Base-by-base conservation (phyloP, 345 rosid genomes). In the Gossypium longicalyx region DNA sequence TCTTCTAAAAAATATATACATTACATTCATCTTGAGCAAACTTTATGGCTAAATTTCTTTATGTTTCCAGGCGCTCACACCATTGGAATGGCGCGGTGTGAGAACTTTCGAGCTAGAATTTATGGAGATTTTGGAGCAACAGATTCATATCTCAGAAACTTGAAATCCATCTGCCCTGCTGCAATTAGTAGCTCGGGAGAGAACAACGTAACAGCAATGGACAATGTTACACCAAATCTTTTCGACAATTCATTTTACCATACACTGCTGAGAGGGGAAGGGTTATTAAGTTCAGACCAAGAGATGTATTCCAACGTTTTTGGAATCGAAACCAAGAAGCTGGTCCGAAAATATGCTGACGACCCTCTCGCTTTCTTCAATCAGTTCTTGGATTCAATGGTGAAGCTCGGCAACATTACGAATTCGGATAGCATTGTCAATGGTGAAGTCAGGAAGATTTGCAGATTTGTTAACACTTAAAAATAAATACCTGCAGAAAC, bases 321-420 rank as follows among this genome's bases (percentile, higher is more conserved):
- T 19, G 96, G 84, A 7, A 12, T 91, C n/a, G 81, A 89, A 74
- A 94, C 98, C 0, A 86, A 76, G 66, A 68, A 77, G 43, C 85
- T 92, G 3, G 97, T 94, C 73, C 68, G 73, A 41, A 85, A 83
- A 63, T 92, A 88, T 43, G 97, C 97, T 7, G 84, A 83, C 41
- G 84, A 94, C 54, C 23, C 87, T 0, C 10, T 77, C 34, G 92
- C 89, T 66, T 94, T 94, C 84, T 92, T 94, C 79, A 80, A 89
- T 79, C 94, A 90, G 63, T 94, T 90, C 78, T 78, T 97, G 0
- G 85, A 84, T 67, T 90, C 97, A 9, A 94, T 94, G 95, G 97
- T 94, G 67, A 90, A 84, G 80, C 65, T 90, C 91, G 97, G 97
- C 16, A 92, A 94, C 49, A 89, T 92, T 76, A 88, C 83, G 12